These are phyloP conservation scores for Monosporascus sp. DNA, from an alignment of 2,329 filamentous ascomycete genomes.

Conservation along the genomic window DNA sequence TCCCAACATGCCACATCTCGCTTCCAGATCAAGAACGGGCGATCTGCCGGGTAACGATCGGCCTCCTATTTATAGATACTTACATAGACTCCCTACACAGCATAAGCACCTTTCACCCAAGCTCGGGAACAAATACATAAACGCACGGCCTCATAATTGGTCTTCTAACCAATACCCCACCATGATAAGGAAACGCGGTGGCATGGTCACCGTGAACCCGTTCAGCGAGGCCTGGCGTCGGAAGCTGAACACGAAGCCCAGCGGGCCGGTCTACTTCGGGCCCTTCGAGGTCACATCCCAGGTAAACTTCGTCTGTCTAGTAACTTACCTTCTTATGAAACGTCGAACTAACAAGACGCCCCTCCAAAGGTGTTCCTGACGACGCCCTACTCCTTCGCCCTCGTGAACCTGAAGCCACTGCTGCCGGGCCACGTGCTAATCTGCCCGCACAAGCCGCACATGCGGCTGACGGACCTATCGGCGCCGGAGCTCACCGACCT, in stretches of 20 bases:
- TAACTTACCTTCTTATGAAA: neutral
- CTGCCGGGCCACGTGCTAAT: conserved; percentile 90
- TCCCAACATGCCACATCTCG: no score
- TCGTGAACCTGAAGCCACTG: conserved; percentile 94
- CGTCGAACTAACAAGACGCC: neutral
- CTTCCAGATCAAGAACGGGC: no score
- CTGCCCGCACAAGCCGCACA: conserved; percentile 65
- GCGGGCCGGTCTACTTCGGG: conserved; percentile 58
- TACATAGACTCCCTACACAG: no score
- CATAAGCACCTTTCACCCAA: no score
- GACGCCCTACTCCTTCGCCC: conserved; percentile 73
- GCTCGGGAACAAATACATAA: no score
- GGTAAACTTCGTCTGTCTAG: conserved; percentile 37
- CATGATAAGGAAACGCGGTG: conserved; percentile 2
- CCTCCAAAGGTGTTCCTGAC: conserved; percentile 71
- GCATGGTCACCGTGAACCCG: neutral
- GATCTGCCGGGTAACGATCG: no score
- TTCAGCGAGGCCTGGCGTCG: neutral
- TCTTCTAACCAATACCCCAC: neutral
- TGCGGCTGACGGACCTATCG: conserved; percentile 70
- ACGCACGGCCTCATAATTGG: no score
- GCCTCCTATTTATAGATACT: no score
- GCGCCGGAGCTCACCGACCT: conserved; percentile 70
- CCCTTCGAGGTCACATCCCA: conserved; percentile 71
- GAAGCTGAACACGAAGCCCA: conserved; percentile 10